Percentiles rank a stretch among this genome's conserved stretches.
Evolutionary conservation across 2,329 filamentous ascomycete species (phyloP).

Genomic region (Apiospora sp.): DNA sequence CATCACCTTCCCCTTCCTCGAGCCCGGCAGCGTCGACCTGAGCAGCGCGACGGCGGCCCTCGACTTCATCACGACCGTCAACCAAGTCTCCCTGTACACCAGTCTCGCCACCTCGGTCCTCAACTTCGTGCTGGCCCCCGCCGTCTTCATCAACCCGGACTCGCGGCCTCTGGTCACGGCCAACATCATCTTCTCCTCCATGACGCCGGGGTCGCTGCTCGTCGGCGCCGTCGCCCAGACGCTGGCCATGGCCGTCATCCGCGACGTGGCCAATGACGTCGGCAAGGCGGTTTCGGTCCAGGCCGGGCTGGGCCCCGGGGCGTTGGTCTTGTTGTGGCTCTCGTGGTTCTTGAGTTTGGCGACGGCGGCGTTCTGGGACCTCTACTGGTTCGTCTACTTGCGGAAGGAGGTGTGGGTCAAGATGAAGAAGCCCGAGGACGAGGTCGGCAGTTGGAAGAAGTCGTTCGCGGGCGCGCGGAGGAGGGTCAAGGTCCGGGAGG

Average conservation of each 20-base stretch:
- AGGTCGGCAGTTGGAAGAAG: conserved; percentile 19
- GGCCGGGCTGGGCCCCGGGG: background rate
- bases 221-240: background rate
- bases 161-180: background rate
- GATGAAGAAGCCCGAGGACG: background rate
- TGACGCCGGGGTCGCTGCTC: background rate
- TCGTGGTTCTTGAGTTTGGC: background rate
- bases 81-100: background rate
- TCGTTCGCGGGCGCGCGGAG: conserved; percentile 1
- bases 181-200: conserved; percentile 2
- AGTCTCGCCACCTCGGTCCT: background rate
- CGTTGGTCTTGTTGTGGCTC: background rate
- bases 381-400: conserved; percentile 19
- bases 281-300: background rate
- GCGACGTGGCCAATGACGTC: conserved; percentile 14
- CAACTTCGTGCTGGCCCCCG: conserved; percentile 8
- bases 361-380: conserved; percentile 14
- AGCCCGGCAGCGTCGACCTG: background rate
- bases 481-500: background rate
- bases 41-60: background rate
- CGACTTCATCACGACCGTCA: conserved; percentile 17
- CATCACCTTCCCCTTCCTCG: conserved; percentile 23
- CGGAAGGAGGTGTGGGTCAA: conserved; percentile 18
- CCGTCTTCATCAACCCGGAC: background rate
- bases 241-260: background rate